Base-by-base conservation (phyloP, 345 rosid species). In the Erysimum cheiranthoides region DNA sequence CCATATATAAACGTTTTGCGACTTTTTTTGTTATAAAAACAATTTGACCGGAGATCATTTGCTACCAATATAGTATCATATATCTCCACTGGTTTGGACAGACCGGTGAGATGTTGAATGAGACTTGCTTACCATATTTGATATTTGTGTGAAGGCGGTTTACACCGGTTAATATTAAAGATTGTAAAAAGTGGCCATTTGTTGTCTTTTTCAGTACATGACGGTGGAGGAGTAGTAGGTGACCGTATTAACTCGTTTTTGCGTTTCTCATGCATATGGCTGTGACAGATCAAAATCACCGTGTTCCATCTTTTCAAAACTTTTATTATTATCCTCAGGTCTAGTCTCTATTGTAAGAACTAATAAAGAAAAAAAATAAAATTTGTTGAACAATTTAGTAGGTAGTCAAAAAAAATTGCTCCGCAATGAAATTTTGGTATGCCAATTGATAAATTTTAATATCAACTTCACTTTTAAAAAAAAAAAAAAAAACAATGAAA, bases 281-380 rank as follows among this genome's bases (percentile, higher is more conserved):
- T 71, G 49, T 61, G 62, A 73, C 76, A 40, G 63, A 40, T 63
- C 54, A 71, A 38, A 60, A 46, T 16, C 66, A 58, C 49, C 68
- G 38, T 47, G 45, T 38, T 43, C 54, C 11, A 9, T 45, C 8
- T 70, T 58, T 57, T 58, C 10, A 10, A 11, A 14, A 14, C n/a
- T 3, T 2, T 18, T 10, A 35, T 61, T 38, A 5, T 38, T 38
- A 2, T 38, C 21, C 17, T 61, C 16, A 18, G 16, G 36, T 34
- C 35, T 32, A 8, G 40, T 46, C 30, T 45, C 47, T 47, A 45
- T 4, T 31, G 27, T 43, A 42, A 27, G 25, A 46, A n/a, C n/a
- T n/a, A 7, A 47, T 1, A 43, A 14, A n/a, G 6, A 34, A 8
- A 17, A 8, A 49, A 8, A 17, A 1, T n/a, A n/a, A n/a, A n/a